Evolutionary conservation across 768 basidiomycete genomes (phyloP), one percentile per base, ranked within the genome.

Genomic region (Lactarius hatsudake): DNA sequence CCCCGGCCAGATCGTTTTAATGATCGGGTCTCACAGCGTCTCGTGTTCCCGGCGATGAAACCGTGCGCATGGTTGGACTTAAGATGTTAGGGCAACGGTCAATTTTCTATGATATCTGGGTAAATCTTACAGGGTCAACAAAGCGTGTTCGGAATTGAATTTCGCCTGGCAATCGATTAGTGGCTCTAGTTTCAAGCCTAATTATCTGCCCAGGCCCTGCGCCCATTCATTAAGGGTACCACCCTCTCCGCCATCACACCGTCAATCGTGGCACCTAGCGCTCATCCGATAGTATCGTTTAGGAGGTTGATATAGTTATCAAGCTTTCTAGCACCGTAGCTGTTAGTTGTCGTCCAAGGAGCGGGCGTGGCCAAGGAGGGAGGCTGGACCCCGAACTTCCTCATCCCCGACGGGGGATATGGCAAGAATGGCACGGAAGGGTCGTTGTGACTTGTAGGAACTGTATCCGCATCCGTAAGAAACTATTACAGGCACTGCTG

Each of bases 221-320:
- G 62, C 66, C 66, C 66, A 63, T 36, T 30, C n/a, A 54, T 30
- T 57, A 43, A 23, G 51, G 34, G 43, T 61, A 48, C 65, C 43
- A 28, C 45, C 48, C 13, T 6, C 15, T n/a, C 32, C 20, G 28
- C 30, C n/a, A 51, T 66, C 65, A 66, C 65, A 55, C 26, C 26
- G n/a, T 57, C 61, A 66, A 61, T 43, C 53, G 66, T 63, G 66
- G 66, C 66, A 59, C 62, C 13, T 59, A 43, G 61, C 38, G 66
- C 66, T 36, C 59, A 63, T 67, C 66, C 17, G 62, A 67, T 67
- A 59, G 61, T 20, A 61, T 23, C 9, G 42, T 61, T 45, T 54
- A 56, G 55, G 42, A 62, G 65, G n/a, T 23, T 38, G 55, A 45
- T 55, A 66, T 58, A 28, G 55, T 62, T 66, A 66, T 66, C 65